phyloP scores from a whole-genome alignment of 495 filamentous ascomycete genomes.

The Trichoderma orchidacearum region DNA sequence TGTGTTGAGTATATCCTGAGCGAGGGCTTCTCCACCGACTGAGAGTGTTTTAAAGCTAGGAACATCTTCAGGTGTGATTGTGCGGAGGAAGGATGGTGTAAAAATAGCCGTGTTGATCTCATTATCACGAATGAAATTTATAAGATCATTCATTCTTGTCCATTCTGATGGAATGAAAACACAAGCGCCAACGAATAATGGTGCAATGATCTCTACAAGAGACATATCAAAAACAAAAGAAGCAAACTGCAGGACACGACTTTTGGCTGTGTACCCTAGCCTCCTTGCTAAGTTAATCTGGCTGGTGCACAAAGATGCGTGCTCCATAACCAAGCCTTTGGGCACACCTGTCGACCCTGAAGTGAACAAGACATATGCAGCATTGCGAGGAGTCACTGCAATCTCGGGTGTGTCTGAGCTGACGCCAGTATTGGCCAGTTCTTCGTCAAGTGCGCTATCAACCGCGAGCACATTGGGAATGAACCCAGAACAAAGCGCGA shows the following conservation, averaged over 20 bases:
- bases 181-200: background rate
- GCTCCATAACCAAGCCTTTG: constrained; percentile 26
- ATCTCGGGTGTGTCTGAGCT: background rate
- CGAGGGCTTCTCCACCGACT: constrained; percentile 8
- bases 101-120: constrained; percentile 1
- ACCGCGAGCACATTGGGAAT: background rate
- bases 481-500: background rate
- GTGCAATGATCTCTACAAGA: background rate
- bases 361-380: constrained; percentile 38
- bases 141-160: background rate
- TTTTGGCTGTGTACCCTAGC: constrained; percentile 22
- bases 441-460: background rate
- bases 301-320: constrained; percentile 18
- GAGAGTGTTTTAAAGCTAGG: constrained; percentile 8
- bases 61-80: constrained; percentile 7
- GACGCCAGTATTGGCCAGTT: background rate
- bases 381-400: constrained; percentile 33
- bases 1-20: background rate
- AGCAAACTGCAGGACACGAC: constrained; percentile 49
- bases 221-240: background rate
- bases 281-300: constrained; percentile 19
- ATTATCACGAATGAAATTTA: constrained; percentile 6
- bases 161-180: background rate
- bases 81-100: constrained; percentile 2
- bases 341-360: constrained; percentile 41